Base-by-base conservation (phyloP, 495 filamentous ascomycete genomes). In the Tuber calosporum region DNA sequence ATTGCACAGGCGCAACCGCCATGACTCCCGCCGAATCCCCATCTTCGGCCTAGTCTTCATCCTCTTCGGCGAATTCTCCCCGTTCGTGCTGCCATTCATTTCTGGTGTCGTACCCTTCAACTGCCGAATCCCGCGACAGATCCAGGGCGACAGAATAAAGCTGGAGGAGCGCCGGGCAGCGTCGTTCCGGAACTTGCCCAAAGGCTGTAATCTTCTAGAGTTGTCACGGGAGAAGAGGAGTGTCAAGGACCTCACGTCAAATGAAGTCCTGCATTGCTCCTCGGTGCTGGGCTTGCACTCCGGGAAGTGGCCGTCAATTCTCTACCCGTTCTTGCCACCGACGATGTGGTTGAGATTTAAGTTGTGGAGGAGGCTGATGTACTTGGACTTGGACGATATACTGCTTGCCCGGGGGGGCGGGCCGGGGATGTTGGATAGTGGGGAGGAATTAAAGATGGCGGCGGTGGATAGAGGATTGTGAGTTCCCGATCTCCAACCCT, bases 301-400 rank as follows among this genome's bases (percentile, higher is more conserved):
- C 4, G 17, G 58, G 11, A 78, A 78, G 67, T 78, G 76, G 86
- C 68, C 82, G 80, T 69, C 82, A 82, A 42, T 58, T 39, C 72
- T 62, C 62, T 82, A 34, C 72, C 53, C 53, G 53, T 62, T 62
- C 53, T 74, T 73, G 43, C 70, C 37, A 82, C 86, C 70, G 81
- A 85, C 70, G 70, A 68, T 45, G 69, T 85, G 72, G 75, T 30
- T 73, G 68, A 82, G 78, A 72, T 69, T 73, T 19, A 69, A 76
- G 42, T 30, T 82, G 4, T 68, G 69, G 71, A 73, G 73, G 34
- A 66, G 70, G 26, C 62, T 81, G 34, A 74, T 77, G 69, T 80
- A 81, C 69, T 43, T 81, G 77, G 93, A 97, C 84, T 84, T 98
- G 38, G 97, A 97, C 84, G 93, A 97, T 83, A 97, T 93, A 22